Conservation (phyloP, 768 basidiomycete species). For the Kwoniella dendrophila region DNA sequence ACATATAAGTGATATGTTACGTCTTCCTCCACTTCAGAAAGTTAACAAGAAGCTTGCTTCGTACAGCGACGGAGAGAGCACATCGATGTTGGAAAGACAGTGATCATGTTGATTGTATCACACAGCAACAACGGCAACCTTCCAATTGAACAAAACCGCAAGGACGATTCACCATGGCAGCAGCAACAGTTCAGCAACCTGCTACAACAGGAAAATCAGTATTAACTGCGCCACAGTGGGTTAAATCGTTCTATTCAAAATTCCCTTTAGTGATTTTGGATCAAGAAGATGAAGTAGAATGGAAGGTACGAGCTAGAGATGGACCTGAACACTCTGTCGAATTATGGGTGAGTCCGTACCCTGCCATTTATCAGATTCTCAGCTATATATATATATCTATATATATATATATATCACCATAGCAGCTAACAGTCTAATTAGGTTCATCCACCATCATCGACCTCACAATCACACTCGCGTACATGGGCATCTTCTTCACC, state of each 20-base stretch:
- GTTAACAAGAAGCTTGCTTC: too few relatives aligned
- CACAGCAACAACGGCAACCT: neutral
- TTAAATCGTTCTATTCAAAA: slow-evolving; percentile 36
- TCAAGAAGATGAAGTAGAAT: slow-evolving; percentile 37
- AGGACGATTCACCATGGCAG: slow-evolving; percentile 12
- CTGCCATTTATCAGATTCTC: too few relatives aligned
- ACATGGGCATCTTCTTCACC: slow-evolving; percentile 42
- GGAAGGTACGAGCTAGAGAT: slow-evolving; percentile 18
- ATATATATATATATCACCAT: too few relatives aligned
- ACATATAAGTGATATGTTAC: too few relatives aligned
- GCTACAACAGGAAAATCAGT: neutral
- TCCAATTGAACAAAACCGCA: too few relatives aligned
- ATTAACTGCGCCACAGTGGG: slow-evolving; percentile 40
- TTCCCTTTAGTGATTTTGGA: slow-evolving; percentile 44
- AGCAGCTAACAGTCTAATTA: too few relatives aligned
- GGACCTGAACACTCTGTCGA: slow-evolving; percentile 6
- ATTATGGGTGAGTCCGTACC: slow-evolving; percentile 45
- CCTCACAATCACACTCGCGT: slow-evolving; percentile 21
- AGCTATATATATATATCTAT: too few relatives aligned
- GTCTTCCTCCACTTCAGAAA: neutral
- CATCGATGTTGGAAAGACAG: too few relatives aligned
- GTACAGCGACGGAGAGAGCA: too few relatives aligned
- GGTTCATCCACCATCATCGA: slow-evolving; percentile 30
- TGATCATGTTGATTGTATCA: too few relatives aligned
- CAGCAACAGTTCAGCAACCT: slow-evolving; percentile 3